Base-by-base conservation (phyloP, 2,329 filamentous ascomycete species). In the Macrophomina phaseolina region DNA sequence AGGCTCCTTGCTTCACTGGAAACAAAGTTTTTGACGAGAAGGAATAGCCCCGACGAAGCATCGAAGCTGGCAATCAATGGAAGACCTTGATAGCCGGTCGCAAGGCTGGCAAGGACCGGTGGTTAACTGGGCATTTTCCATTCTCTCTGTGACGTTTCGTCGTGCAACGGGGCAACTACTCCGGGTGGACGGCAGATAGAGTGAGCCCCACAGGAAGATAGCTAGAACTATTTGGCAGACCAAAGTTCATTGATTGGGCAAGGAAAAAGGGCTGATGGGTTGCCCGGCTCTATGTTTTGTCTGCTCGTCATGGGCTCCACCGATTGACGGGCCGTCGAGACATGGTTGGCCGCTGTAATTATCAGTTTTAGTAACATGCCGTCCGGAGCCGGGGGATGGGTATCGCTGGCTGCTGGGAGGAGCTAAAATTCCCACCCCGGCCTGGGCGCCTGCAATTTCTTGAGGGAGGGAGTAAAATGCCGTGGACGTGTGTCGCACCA, bases 391-490 rank as follows among this genome's bases (percentile, higher is more conserved):
- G 49, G 49, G 49, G 16, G 16, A 5, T 45, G 42, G 42, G 42
- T 45, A 45, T 45, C 42, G 28, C 49, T 36, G 49, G 11, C 28
- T 8, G 18, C 48, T 28, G 48, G 30, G 18, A 28, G 30, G 49
- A 36, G 49, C 28, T 36, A 53, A 53, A 53, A 53, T 16, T 34
- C 30, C n/a, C n/a, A 9, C 28, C 49, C 28, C 28, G 28, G 30
- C 30, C 28, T 34, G 49, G 49, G 11, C 30, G 49, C 49, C 49
- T 52, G 49, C 49, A 52, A 52, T 52, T n/a, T 52, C 30, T 34
- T 52, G 49, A 12, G 6, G 5, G n/a, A 3, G 23, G 23, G 23
- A 23, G 23, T 23, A 23, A 23, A 23, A 23, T 23, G 23, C 49
- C 16, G n/a, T 53, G 9, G n/a, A 4, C 30, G 49, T 53, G 30